Evolutionary conservation across 164 flowering plant species (phyloP).

Genomic region (Echeveria elegans): DNA sequence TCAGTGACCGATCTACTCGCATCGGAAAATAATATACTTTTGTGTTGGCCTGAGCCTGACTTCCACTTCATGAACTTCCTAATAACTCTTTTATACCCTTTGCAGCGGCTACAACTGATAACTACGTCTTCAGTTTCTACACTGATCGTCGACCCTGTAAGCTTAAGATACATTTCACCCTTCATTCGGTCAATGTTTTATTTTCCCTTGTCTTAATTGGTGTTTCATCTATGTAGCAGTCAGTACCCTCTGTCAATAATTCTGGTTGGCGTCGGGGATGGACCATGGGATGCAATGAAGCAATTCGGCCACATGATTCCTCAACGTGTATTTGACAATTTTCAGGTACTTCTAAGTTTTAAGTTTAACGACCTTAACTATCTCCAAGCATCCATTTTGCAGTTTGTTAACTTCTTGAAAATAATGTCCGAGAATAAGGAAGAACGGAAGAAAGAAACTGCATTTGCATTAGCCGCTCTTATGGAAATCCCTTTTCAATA

Average conservation of each 20-base stretch:
- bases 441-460: slow-evolving; percentile 58
- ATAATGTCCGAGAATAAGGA: slow-evolving; percentile 66
- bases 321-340: slow-evolving; percentile 70
- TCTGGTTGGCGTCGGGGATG: slow-evolving; percentile 93
- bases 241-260: slow-evolving; percentile 75
- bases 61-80: neutral
- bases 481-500: slow-evolving; percentile 91
- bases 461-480: slow-evolving; percentile 89
- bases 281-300: slow-evolving; percentile 88
- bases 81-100: slow-evolving; percentile 7
- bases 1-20: slow-evolving; percentile 19
- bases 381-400: slow-evolving; percentile 14
- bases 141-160: slow-evolving; percentile 60
- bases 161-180: neutral
- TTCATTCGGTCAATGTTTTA: neutral
- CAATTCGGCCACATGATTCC: slow-evolving; percentile 81
- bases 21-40: neutral
- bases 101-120: slow-evolving; percentile 74
- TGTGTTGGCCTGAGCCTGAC: too few relatives aligned
- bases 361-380: neutral
- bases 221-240: slow-evolving; percentile 25
- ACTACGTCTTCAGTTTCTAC: slow-evolving; percentile 74
- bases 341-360: slow-evolving; percentile 43
- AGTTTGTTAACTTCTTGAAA: slow-evolving; percentile 89
- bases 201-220: neutral